Percentiles rank a stretch among this genome's conserved stretches.
Evolutionary conservation across 1,284 basidiomycete genomes (phyloP).

Genomic region (Hemileia vastatrix): DNA sequence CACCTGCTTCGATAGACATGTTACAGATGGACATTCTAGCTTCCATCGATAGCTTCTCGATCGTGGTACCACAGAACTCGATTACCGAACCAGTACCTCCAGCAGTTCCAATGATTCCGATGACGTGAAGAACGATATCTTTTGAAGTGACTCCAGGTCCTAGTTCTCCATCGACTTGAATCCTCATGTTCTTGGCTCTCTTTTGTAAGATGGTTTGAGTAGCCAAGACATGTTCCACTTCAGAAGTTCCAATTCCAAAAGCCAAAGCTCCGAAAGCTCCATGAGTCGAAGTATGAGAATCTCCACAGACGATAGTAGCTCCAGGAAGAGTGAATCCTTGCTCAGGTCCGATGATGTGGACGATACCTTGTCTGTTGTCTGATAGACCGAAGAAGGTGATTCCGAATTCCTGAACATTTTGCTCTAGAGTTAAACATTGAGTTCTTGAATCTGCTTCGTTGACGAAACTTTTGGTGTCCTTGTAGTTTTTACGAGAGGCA

Average conservation of each 20-base stretch:
- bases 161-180: constrained; percentile 41
- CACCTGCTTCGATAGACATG: constrained; percentile 44
- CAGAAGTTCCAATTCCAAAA: constrained; percentile 43
- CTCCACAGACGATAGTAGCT: constrained; percentile 41
- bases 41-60: constrained; percentile 39
- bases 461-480: constrained; percentile 40
- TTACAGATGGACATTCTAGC: constrained; percentile 44
- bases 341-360: constrained; percentile 42
- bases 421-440: constrained; percentile 41
- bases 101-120: constrained; percentile 42
- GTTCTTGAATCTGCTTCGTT: constrained; percentile 38
- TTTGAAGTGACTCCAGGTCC: constrained; percentile 41
- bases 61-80: constrained; percentile 40
- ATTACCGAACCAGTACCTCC: constrained; percentile 41
- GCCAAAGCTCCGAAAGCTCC: constrained; percentile 43
- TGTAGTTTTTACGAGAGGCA: constrained; percentile 36
- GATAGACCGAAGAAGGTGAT: constrained; percentile 42
- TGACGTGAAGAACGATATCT: constrained; percentile 42
- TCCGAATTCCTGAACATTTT: constrained; percentile 42
- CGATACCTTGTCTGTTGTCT: constrained; percentile 42
- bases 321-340: constrained; percentile 43
- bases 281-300: constrained; percentile 43
- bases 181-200: constrained; percentile 41
- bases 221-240: constrained; percentile 43
- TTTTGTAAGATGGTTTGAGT: constrained; percentile 43